Base-by-base conservation (phyloP, 2,329 filamentous ascomycete genomes). In the Penicillium sp. region DNA sequence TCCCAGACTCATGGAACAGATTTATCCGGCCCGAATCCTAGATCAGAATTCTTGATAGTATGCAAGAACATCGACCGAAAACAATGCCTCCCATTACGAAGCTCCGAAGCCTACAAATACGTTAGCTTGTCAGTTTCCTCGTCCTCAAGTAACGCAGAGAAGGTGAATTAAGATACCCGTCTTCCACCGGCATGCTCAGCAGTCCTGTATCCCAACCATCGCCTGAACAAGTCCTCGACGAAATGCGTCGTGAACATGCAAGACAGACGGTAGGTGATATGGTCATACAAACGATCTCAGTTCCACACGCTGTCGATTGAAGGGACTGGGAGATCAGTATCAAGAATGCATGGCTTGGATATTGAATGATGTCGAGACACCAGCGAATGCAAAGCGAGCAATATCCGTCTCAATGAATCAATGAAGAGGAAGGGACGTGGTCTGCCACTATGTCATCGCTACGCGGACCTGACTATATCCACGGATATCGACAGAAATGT, bases 181-280 rank as follows among this genome's bases (percentile, higher is more conserved):
- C 47, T 61, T 12, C 54, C 53, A 27, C 59, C 60, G 43, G 60
- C 52, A 35, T 55, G 45, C 33, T 50, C 50, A 8, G 54, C 53
- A 29, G 57, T 57, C 24, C 42, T 39, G 33, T 46, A 64, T 3
- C 79, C 79, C 33, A 81, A 60, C 79, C 79, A 82, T 7, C 79
- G 59, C 61, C 76, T 76, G 75, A 77, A 82, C 28, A 82, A 52
- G 58, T 80, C 80, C 4, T 75, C 73, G 9, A 76, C 72, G 52
- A 43, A 62, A 53, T 59, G 59, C 15, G 56, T 63, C 12, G 59
- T 62, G 42, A 60, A 65, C 62, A 62, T 64, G 42, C 59, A 66
- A 39, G 56, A 60, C 7, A 63, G 50, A 1, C 59, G 58, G 38
- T 63, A 63, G 53, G 56, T 59, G 25, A 64, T 61, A 33, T 62